Evolutionary conservation across 805 yeast genomes (phyloP).

Genomic region (Cyberlindnera lachancei): DNA sequence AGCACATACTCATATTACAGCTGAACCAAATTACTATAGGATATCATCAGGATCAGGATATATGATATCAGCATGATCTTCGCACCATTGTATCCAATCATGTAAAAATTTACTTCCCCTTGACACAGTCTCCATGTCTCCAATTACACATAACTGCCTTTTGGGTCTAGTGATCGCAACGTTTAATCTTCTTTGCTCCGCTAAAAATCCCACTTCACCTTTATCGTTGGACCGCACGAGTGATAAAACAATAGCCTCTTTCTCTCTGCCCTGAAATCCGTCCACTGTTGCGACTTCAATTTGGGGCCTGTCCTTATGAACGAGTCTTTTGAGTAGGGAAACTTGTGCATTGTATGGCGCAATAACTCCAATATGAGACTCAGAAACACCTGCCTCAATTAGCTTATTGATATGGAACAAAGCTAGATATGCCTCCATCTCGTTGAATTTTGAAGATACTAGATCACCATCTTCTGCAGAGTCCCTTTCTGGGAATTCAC

Average conservation of each 20-base stretch:
- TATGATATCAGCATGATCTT: slow-evolving; percentile 49
- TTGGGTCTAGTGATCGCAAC: slow-evolving; percentile 92
- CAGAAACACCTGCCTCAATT: slow-evolving; percentile 42
- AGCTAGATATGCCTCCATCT: slow-evolving; percentile 64
- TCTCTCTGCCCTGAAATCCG: slow-evolving; percentile 96
- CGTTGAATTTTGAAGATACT: slow-evolving; percentile 62
- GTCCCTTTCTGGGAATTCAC: slow-evolving; percentile 61
- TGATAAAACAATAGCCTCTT: slow-evolving; percentile 74
- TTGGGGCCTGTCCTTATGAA: slow-evolving; percentile 20
- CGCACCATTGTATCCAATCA: slow-evolving; percentile 66
- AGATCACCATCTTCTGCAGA: slow-evolving; percentile 25
- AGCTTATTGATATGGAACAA: slow-evolving; percentile 47
- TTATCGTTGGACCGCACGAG: slow-evolving; percentile 74
- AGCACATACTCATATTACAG: too few relatives aligned
- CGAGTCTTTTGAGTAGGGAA: slow-evolving; percentile 31
- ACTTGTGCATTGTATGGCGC: slow-evolving; percentile 93
- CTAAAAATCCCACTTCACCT: slow-evolving; percentile 72
- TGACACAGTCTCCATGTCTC: slow-evolving; percentile 68
- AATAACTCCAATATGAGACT: slow-evolving; percentile 68
- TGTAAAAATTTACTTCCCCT: slow-evolving; percentile 39
- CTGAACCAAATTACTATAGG: slow-evolving; percentile 4
- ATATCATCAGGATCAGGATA: slow-evolving; percentile 47
- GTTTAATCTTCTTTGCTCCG: slow-evolving; percentile 72
- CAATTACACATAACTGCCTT: slow-evolving; percentile 77
- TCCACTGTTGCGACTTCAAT: slow-evolving; percentile 88